A percentile compares a stretch with the other conserved stretches of the same genome.
Conservation (phyloP, 257 asterid genomes). For the Lantana camara region DNA sequence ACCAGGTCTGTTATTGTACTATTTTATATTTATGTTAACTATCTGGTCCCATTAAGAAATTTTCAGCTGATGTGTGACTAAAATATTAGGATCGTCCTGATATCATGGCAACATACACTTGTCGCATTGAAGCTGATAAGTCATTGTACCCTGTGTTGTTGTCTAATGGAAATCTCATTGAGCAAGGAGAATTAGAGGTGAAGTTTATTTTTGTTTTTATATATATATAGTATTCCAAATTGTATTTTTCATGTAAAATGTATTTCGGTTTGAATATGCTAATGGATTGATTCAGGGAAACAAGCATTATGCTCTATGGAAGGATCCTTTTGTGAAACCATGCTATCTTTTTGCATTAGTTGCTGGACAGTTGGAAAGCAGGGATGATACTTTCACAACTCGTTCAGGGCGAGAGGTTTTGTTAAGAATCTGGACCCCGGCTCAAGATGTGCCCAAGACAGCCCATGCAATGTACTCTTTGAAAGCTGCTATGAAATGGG, state of each 20-base stretch:
- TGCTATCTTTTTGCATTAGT: conserved; percentile 74
- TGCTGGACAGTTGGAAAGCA: conserved; percentile 68
- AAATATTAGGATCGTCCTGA: conserved; percentile 68
- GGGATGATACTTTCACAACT: conserved; percentile 62
- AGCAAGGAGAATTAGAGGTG: conserved; percentile 71
- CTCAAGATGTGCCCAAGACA: conserved; percentile 67
- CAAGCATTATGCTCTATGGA: conserved; percentile 59
- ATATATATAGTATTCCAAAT: neutral
- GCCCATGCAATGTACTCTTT: conserved; percentile 74
- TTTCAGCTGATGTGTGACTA: conserved; percentile 18
- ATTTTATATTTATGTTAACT: neutral
- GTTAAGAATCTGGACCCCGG: conserved; percentile 71
- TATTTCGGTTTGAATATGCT: neutral
- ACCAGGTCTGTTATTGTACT: conserved; percentile 45
- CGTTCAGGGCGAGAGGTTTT: conserved; percentile 63
- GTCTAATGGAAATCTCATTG: conserved; percentile 64
- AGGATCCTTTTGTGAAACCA: conserved; percentile 71
- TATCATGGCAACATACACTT: conserved; percentile 66
- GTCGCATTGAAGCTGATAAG: conserved; percentile 68
- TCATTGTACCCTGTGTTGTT: conserved; percentile 63
- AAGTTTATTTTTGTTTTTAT: neutral
- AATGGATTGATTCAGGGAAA: conserved; percentile 46
- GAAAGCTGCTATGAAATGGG: conserved; percentile 80
- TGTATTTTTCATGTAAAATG: neutral
- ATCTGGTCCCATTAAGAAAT: neutral